Percentiles rank a stretch among this genome's conserved stretches.
These are phyloP conservation scores for Begonia loranthoides DNA, from an alignment of 306 rosid species.

Conservation along the genomic window DNA sequence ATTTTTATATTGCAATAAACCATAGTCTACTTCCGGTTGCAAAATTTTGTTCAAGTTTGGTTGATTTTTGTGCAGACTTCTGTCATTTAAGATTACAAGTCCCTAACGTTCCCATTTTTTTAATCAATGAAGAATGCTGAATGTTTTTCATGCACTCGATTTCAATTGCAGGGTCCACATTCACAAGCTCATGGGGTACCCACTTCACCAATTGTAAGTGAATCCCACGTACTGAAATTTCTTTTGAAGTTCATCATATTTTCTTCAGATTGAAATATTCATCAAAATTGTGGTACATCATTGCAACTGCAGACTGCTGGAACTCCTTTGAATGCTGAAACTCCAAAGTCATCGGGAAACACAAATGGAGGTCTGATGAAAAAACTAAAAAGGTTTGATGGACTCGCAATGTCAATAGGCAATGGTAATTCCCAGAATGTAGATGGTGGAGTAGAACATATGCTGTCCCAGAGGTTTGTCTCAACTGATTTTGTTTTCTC, in stretches of 20 bases:
- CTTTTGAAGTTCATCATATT: background rate
- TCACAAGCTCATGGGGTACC: constrained; percentile 63
- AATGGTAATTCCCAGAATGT: constrained; percentile 49
- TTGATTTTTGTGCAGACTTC: no score
- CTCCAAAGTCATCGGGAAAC: constrained; percentile 70
- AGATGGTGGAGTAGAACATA: constrained; percentile 44
- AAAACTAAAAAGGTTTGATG: constrained; percentile 77
- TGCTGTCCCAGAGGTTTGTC: constrained; percentile 69
- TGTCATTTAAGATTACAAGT: no score
- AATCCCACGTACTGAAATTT: constrained; percentile 7
- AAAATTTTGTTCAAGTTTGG: no score
- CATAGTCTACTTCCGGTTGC: no score
- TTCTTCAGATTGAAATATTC: background rate
- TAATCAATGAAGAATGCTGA: no score
- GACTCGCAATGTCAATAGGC: constrained; percentile 91
- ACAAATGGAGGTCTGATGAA: constrained; percentile 56
- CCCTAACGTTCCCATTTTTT: no score
- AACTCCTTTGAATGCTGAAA: constrained; percentile 41
- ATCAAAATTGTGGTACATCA: background rate
- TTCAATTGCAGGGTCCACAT: constrained; percentile 36
- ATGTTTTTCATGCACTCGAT: no score
- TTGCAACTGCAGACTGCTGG: constrained; percentile 36
- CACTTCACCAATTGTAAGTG: constrained; percentile 65
- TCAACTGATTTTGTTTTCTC: constrained; percentile 2
- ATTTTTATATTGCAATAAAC: no score